Evolutionary conservation across 2,329 filamentous ascomycete genomes (phyloP).

Genomic region (Immersiporthe knoxdaviesiana): DNA sequence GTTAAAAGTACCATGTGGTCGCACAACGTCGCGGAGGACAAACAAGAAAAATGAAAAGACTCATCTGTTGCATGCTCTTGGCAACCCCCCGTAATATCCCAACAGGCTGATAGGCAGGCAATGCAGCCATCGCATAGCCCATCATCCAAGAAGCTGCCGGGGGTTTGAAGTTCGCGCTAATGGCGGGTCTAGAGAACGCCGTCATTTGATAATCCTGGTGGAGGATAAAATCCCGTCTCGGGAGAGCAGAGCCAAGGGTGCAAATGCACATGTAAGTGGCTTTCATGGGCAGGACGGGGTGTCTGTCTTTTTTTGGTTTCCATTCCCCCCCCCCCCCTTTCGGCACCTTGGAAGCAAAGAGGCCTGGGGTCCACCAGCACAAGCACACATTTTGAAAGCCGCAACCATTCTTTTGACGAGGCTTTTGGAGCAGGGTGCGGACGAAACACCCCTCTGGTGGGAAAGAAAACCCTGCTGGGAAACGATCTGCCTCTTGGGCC

Average conservation of each 20-base stretch:
- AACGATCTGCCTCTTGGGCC: constrained; percentile 13
- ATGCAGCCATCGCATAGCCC: constrained; percentile 1
- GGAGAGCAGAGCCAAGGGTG: neutral
- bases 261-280: neutral
- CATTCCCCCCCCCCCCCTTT: neutral
- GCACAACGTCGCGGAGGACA: neutral
- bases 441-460: too few species aligned
- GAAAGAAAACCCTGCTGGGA: neutral
- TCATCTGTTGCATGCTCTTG: constrained; percentile 1
- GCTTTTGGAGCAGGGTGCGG: neutral
- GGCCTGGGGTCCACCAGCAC: neutral
- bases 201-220: neutral
- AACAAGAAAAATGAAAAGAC: neutral
- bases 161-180: constrained; percentile 3
- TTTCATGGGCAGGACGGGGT: neutral
- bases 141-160: neutral
- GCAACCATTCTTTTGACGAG: neutral
- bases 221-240: neutral
- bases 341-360: neutral
- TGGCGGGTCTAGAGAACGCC: neutral
- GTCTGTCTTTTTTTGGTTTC: neutral
- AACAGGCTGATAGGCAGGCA: neutral
- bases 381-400: neutral
- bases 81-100: neutral
- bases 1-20: neutral